Evolutionary conservation across 352 stramenopile genomes (phyloP).

Genomic region (Saprolegnia parasitica): DNA sequence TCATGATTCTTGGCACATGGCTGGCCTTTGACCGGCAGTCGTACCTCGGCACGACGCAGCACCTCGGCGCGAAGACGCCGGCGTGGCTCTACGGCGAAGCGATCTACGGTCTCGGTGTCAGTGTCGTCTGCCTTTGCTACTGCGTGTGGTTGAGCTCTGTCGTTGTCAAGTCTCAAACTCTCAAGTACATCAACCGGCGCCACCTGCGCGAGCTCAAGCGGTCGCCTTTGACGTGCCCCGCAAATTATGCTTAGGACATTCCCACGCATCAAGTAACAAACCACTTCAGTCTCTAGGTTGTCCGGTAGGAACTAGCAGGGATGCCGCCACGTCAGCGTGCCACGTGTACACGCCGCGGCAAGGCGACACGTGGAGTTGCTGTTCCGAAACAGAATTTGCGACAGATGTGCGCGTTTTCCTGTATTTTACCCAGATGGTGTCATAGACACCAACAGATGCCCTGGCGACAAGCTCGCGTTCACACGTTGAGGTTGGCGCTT

Average conservation of each 20-base stretch:
- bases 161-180: not conserved
- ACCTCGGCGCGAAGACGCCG: not conserved
- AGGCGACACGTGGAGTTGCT: too few relatives aligned
- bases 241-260: not conserved
- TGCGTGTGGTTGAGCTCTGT: not conserved
- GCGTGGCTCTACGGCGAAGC: not conserved
- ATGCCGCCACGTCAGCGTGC: too few relatives aligned
- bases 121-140: not conserved
- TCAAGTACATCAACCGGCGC: not conserved
- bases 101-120: not conserved
- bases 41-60: not conserved
- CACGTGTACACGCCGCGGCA: too few relatives aligned
- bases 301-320: too few relatives aligned
- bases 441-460: too few relatives aligned
- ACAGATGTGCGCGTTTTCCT: too few relatives aligned
- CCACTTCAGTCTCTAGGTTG: too few relatives aligned
- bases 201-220: not conserved
- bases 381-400: too few relatives aligned
- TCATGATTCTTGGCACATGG: not conserved
- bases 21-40: not conserved
- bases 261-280: not conserved
- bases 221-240: not conserved
- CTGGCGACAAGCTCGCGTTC: too few relatives aligned
- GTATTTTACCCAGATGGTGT: too few relatives aligned
- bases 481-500: too few relatives aligned